phyloP scores from a whole-genome alignment of 192 early-diverging fungal species.

The Backusella liffmaniae region DNA sequence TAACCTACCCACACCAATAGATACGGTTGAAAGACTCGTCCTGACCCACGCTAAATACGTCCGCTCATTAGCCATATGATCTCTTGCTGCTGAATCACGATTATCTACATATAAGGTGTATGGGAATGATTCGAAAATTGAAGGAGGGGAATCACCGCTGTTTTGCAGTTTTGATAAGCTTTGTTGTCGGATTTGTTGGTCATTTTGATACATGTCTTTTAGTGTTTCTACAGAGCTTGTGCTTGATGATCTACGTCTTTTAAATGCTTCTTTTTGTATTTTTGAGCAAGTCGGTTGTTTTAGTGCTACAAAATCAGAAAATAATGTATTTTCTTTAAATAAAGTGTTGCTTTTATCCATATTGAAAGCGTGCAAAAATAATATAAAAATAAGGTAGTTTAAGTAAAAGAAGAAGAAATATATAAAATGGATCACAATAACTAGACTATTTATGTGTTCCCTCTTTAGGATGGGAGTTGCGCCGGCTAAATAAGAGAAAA shows the following conservation, averaged over 20 bases:
- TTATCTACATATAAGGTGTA: slow-evolving; percentile 58
- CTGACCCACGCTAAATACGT: slow-evolving; percentile 80
- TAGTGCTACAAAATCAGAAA: neutral
- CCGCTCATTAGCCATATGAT: slow-evolving; percentile 81
- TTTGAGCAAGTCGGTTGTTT: neutral
- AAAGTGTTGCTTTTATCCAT: neutral
- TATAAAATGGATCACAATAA: neutral
- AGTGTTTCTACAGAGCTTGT: neutral
- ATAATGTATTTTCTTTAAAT: neutral
- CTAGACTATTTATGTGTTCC: neutral
- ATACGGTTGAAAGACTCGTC: slow-evolving; percentile 69
- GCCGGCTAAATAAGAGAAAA: neutral
- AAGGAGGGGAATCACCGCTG: neutral
- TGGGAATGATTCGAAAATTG: neutral
- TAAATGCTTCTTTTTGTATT: neutral
- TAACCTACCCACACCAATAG: slow-evolving; percentile 61
- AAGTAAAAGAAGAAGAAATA: neutral
- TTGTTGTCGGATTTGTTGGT: neutral
- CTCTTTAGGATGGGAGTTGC: neutral
- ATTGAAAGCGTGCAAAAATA: neutral
- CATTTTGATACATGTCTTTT: neutral
- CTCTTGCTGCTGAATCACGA: slow-evolving; percentile 73
- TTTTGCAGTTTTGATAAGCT: neutral
- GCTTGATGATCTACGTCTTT: neutral
- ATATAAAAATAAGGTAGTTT: neutral